Percentiles rank a stretch among this genome's conserved stretches.
These are phyloP conservation scores for Blastobotrys arbuscula DNA, from an alignment of 1,139 yeast genomes.

Conservation along the genomic window DNA sequence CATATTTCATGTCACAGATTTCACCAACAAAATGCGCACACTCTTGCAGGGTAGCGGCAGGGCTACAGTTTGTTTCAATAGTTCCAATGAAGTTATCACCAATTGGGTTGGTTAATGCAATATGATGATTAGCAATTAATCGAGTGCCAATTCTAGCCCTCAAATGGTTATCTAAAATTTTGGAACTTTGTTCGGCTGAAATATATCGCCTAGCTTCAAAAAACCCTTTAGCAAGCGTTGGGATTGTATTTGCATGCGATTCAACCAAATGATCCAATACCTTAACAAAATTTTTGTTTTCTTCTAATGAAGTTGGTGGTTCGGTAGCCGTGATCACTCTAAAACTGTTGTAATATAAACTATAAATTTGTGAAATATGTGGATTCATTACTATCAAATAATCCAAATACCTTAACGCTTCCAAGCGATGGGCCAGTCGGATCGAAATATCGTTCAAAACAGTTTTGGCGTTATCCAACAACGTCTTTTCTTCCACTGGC, in stretches of 20 bases:
- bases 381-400: constrained; percentile 84
- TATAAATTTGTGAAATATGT: constrained; percentile 76
- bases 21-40: constrained; percentile 76
- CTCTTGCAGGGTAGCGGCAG: constrained; percentile 53
- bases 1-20: constrained; percentile 75
- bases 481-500: constrained; percentile 21
- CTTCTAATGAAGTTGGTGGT: constrained; percentile 45
- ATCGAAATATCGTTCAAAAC: constrained; percentile 42
- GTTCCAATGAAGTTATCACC: constrained; percentile 59
- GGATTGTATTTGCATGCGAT: constrained; percentile 76
- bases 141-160: constrained; percentile 82
- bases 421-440: constrained; percentile 52
- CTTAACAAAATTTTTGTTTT: constrained; percentile 47
- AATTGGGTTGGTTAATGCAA: constrained; percentile 48
- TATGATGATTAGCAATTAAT: constrained; percentile 77
- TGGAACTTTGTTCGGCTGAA: constrained; percentile 46
- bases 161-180: constrained; percentile 70
- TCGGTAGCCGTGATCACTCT: constrained; percentile 46
- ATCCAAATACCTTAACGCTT: constrained; percentile 67
- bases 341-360: constrained; percentile 66
- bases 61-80: constrained; percentile 56
- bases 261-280: constrained; percentile 58
- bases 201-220: constrained; percentile 60
- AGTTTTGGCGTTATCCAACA: constrained; percentile 37
- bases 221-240: constrained; percentile 75